These are phyloP conservation scores for Microdochium bolleyi DNA, from an alignment of 2,329 filamentous ascomycete species.

Conservation along the genomic window DNA sequence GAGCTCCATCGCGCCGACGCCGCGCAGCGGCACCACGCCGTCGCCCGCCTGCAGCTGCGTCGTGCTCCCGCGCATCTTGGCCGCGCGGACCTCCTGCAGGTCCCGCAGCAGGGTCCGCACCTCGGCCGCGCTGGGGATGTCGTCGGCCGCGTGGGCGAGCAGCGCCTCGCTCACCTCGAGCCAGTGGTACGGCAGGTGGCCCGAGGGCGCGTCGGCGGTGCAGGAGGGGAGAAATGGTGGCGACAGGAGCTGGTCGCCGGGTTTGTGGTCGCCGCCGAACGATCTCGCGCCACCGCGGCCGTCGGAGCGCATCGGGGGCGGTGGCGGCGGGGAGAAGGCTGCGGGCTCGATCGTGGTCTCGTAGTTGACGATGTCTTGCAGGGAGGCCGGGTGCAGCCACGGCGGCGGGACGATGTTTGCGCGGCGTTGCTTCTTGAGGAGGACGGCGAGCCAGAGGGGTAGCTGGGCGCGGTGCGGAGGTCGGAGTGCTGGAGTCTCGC, in stretches of 20 bases:
- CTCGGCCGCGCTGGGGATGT: slow-evolving; percentile 65
- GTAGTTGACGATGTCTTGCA: slow-evolving; percentile 69
- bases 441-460: slow-evolving; percentile 89
- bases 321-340: slow-evolving; percentile 71
- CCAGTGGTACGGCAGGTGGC: slow-evolving; percentile 88
- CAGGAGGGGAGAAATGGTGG: slow-evolving; percentile 76
- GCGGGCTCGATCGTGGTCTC: slow-evolving; percentile 67
- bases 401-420: slow-evolving; percentile 87
- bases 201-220: slow-evolving; percentile 58
- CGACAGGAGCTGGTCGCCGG: slow-evolving; percentile 31
- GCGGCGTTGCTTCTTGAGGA: slow-evolving; percentile 88
- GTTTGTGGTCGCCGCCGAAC: slow-evolving; percentile 16
- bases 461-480: slow-evolving; percentile 74
- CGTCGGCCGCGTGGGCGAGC: slow-evolving; percentile 76
- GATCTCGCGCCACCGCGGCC: slow-evolving; percentile 31
- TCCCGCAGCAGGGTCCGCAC: slow-evolving; percentile 72
- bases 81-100: slow-evolving; percentile 77
- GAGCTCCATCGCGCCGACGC: slow-evolving; percentile 89
- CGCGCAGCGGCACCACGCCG: slow-evolving; percentile 60
- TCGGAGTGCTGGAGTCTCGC: slow-evolving; percentile 64
- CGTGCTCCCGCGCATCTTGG: slow-evolving; percentile 76
- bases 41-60: slow-evolving; percentile 63
- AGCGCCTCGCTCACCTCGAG: slow-evolving; percentile 83
- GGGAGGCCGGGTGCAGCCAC: slow-evolving; percentile 74
- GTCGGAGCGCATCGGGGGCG: slow-evolving; percentile 48